A percentile compares a stretch with the other conserved stretches of the same genome.
Conservation (phyloP, 345 rosid species). For the Eucalyptus microcorys region DNA sequence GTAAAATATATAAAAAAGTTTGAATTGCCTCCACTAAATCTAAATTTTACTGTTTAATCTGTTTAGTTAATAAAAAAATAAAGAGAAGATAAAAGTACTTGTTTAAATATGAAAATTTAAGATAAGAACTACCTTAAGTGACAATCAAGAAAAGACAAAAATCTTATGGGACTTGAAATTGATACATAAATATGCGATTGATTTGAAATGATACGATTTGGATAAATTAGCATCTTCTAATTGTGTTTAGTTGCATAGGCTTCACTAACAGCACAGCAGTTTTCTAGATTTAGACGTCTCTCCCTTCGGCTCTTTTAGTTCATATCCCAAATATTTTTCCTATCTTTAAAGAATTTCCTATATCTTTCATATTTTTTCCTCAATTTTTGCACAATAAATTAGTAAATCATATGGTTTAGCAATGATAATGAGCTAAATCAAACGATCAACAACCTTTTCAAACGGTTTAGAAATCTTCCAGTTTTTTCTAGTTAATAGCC, state of each 20-base stretch:
- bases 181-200: too few species aligned
- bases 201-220: not conserved
- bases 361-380: too few species aligned
- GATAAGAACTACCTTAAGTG: not conserved
- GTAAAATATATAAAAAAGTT: not conserved
- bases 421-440: not conserved
- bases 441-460: not conserved
- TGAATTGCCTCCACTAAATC: not conserved
- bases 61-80: not conserved
- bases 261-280: not conserved
- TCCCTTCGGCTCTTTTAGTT: not conserved
- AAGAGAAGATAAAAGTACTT: not conserved
- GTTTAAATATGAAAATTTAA: not conserved
- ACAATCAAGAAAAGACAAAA: not conserved
- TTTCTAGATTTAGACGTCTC: not conserved
- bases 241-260: not conserved
- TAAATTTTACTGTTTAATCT: not conserved
- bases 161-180: not conserved
- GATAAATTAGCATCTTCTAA: not conserved
- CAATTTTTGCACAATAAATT: too few species aligned
- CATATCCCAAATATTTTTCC: too few species aligned
- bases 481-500: not conserved
- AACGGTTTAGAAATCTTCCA: not conserved
- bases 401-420: not conserved
- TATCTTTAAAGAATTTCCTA: too few species aligned